Conservation (phyloP, 345 rosid genomes). For the Viola odorata region DNA sequence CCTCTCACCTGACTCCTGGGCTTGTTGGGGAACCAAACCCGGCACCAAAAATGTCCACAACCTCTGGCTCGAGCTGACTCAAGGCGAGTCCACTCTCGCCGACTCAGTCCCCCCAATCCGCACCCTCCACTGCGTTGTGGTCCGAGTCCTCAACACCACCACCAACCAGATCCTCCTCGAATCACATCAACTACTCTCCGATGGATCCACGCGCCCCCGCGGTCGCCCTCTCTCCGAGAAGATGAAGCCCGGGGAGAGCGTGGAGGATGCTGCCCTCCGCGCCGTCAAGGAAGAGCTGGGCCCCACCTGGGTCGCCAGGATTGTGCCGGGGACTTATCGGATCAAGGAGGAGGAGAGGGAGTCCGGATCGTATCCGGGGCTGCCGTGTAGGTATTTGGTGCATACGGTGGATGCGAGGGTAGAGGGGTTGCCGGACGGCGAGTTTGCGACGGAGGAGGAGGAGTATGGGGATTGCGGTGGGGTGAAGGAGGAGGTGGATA, state of each 20-base stretch:
- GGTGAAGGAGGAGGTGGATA: background rate
- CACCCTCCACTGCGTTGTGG: constrained; percentile 57
- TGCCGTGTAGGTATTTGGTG: constrained; percentile 2
- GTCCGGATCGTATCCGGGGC: constrained; percentile 3
- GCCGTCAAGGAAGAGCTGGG: constrained; percentile 7
- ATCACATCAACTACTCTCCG: constrained; percentile 70
- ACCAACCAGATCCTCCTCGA: constrained; percentile 48
- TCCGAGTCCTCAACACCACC: constrained; percentile 40
- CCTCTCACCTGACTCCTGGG: constrained; percentile 61
- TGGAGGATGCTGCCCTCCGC: constrained; percentile 7
- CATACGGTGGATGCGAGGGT: constrained; percentile 14
- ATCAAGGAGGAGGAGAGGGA: constrained; percentile 8
- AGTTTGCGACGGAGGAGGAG: constrained; percentile 7
- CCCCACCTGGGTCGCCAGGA: background rate
- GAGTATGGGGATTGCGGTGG: background rate
- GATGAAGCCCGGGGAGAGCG: constrained; percentile 6
- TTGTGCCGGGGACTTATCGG: constrained; percentile 2
- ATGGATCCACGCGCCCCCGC: constrained; percentile 30
- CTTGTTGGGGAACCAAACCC: constrained; percentile 79
- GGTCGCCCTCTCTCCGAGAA: background rate
- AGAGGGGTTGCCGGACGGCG: constrained; percentile 7
- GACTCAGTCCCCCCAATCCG: constrained; percentile 74
- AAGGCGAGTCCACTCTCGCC: constrained; percentile 63
- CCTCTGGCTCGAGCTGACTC: constrained; percentile 84
- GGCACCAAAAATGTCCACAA: constrained; percentile 94